Base-by-base conservation (phyloP, 352 stramenopile genomes). In the Saprolegnia parasitica region DNA sequence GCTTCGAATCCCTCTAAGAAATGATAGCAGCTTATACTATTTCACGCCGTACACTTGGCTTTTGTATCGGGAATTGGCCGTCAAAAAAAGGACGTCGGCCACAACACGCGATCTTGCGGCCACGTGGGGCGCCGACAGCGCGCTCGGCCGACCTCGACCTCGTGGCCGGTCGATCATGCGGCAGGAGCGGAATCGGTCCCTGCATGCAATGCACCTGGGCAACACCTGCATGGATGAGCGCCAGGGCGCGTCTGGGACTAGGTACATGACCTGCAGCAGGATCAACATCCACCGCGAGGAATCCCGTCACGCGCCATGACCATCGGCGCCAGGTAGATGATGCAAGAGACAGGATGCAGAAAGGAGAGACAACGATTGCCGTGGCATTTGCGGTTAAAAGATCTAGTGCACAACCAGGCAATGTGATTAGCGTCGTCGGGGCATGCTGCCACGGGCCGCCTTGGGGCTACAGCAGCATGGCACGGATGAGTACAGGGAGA, bases 381-480 rank as follows among this genome's bases (percentile, higher is more conserved):
- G 42, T 49, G 42, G 18, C 11, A n/a, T 49, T 15, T 49, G 18
- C 42, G 42, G 11, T 49, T 35, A 35, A 35, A 35, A 49, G 15
- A 16, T 65, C 32, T 20, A 52, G 37, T 65, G 29, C 18, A 52
- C n/a, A 35, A 20, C 37, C 32, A 21, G 15, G 18, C 8, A n/a
- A n/a, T 47, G 16, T 40, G 11, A 37, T 52, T 70, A 70, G 39
- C 63, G 63, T 40, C 63, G 63, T 9, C 63, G 63, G 20, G 52
- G 13, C 52, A 24, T 24, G n/a, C 52, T 24, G 9, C 52, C 52
- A 24, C 52, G 52, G 24, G 47, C n/a, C 3, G 16, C 35, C 54
- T 70, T 70, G 54, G 63, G 63, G 32, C 63, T 70, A 70, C 50
- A 61, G 10, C 62, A 24, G 32, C 58, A 54, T 32, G 11, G 39